These are phyloP conservation scores for Calonectria ilicicola DNA, from an alignment of 2,329 filamentous ascomycete genomes.

Conservation along the genomic window DNA sequence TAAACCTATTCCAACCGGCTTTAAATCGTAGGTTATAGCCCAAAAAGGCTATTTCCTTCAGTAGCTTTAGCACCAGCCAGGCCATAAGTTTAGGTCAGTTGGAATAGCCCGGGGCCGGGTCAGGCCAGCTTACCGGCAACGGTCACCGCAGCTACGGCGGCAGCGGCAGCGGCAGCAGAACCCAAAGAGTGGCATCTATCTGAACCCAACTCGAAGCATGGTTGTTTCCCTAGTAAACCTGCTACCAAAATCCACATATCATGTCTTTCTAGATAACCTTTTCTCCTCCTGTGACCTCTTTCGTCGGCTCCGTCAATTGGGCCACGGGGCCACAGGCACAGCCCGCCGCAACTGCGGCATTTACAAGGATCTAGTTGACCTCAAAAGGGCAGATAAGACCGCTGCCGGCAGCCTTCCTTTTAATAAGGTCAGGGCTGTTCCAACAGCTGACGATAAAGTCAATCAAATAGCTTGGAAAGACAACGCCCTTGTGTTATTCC, in stretches of 20 bases:
- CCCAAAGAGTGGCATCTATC: background rate
- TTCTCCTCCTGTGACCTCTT: too few species aligned
- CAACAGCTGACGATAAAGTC: background rate
- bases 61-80: too few species aligned
- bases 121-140: background rate
- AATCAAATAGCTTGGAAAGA: background rate
- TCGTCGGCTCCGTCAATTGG: too few species aligned
- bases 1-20: background rate
- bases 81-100: too few species aligned
- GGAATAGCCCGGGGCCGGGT: too few species aligned
- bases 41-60: too few species aligned
- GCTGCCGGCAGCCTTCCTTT: background rate
- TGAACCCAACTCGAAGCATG: background rate
- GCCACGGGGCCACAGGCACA: background rate
- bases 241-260: background rate
- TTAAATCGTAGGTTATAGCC: slow-evolving; percentile 3
- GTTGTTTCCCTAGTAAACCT: too few species aligned
- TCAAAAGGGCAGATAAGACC: background rate
- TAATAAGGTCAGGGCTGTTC: background rate
- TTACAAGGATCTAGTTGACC: background rate
- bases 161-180: background rate
- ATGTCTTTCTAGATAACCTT: too few species aligned
- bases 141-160: background rate
- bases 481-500: too few species aligned
- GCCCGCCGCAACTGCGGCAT: background rate